These are phyloP conservation scores for Yamadazyma kanchanaburiensis DNA, from an alignment of 1,139 yeast genomes.

Conservation along the genomic window DNA sequence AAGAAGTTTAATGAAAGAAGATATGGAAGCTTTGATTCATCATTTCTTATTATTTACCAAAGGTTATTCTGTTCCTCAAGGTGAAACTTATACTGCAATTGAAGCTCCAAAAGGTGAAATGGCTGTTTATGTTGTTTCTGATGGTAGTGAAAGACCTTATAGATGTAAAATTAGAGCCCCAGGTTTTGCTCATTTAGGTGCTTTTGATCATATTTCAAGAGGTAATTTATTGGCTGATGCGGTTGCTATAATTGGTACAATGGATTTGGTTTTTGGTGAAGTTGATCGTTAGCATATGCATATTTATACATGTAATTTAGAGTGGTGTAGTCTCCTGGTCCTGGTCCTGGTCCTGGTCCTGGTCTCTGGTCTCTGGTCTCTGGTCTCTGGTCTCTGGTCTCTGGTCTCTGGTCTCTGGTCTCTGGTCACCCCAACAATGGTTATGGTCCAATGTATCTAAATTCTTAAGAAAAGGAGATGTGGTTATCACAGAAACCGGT, in stretches of 20 bases:
- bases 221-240: constrained; percentile 91
- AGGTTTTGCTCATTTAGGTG: constrained; percentile 87
- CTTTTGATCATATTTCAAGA: constrained; percentile 81
- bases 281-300: constrained; percentile 66
- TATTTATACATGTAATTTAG: constrained; percentile 6
- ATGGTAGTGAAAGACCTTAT: constrained; percentile 87
- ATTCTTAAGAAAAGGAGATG: constrained; percentile 36
- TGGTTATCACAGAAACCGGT: constrained; percentile 37
- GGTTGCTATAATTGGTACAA: constrained; percentile 90
- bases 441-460: constrained; percentile 31
- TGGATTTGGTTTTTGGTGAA: constrained; percentile 94
- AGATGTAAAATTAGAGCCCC: constrained; percentile 93
- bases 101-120: constrained; percentile 97
- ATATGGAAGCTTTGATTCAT: constrained; percentile 90
- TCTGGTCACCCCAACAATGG: constrained; percentile 37
- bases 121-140: constrained; percentile 88
- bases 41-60: constrained; percentile 85
- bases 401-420: too few species aligned
- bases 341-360: too few species aligned
- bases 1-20: constrained; percentile 79
- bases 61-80: constrained; percentile 87
- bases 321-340: too few species aligned
- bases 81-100: constrained; percentile 88
- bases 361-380: too few species aligned
- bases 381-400: too few species aligned